A percentile compares a stretch with the other conserved stretches of the same genome.
Conservation (phyloP, 225 moss, liverwort and hornwort genomes). For the Physcomitrium patens region DNA sequence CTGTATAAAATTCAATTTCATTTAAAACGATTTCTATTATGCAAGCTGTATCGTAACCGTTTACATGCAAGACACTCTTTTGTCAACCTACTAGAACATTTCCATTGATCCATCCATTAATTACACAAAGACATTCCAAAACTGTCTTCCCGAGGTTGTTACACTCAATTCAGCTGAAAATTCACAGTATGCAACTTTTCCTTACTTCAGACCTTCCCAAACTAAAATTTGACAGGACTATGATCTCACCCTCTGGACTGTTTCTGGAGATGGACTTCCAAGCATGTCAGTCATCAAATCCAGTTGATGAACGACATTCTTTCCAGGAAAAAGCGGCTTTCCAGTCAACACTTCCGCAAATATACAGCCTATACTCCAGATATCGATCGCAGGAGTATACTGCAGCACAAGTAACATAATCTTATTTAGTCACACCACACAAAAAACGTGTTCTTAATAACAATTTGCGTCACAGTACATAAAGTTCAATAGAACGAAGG, state of each 20-base stretch:
- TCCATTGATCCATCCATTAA: not conserved
- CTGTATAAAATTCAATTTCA: slow-evolving; percentile 36
- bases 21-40: not conserved
- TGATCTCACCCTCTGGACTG: slow-evolving; percentile 83
- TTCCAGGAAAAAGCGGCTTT: slow-evolving; percentile 98
- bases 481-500: slow-evolving; percentile 11
- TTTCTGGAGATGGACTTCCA: slow-evolving; percentile 94
- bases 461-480: not conserved
- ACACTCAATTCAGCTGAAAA: no score
- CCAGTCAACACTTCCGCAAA: slow-evolving; percentile 99
- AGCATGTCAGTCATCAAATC: slow-evolving; percentile 99
- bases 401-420: slow-evolving; percentile 39
- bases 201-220: not conserved
- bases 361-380: slow-evolving; percentile 99
- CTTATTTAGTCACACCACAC: slow-evolving; percentile 20
- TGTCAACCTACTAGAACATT: not conserved
- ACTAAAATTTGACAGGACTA: slow-evolving; percentile 4
- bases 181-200: no score
- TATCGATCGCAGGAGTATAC: slow-evolving; percentile 99
- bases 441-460: not conserved
- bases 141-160: no score
- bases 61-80: slow-evolving; percentile 3
- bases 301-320: slow-evolving; percentile 98
- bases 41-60: slow-evolving; percentile 4
- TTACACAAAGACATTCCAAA: no score